Conservation (phyloP, 306 rosid species). For the Vigna trinervia region DNA sequence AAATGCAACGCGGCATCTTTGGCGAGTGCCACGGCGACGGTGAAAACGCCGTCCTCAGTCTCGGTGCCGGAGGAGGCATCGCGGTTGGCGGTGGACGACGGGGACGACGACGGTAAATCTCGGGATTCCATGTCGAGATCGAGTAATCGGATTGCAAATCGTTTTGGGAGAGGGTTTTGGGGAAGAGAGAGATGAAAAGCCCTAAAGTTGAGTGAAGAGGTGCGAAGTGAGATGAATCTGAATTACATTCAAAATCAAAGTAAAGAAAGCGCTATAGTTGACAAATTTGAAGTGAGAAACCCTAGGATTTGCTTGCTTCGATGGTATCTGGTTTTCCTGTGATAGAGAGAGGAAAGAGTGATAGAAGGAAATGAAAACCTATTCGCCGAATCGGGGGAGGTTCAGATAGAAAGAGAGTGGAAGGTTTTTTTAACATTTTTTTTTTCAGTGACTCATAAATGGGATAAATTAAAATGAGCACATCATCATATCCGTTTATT, state of each 20-base stretch:
- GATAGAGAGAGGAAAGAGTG: constrained; percentile 15
- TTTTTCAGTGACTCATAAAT: background rate
- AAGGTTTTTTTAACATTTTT: constrained; percentile 3
- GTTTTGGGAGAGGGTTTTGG: constrained; percentile 43
- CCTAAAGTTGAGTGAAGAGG: constrained; percentile 48
- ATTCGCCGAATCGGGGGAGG: constrained; percentile 52
- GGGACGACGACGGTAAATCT: constrained; percentile 61
- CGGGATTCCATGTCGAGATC: constrained; percentile 86
- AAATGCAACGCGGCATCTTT: constrained; percentile 88
- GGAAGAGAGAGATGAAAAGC: constrained; percentile 45
- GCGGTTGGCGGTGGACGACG: constrained; percentile 61
- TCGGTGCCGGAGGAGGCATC: constrained; percentile 68
- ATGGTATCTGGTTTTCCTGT: constrained; percentile 45
- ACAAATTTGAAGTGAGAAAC: constrained; percentile 43
- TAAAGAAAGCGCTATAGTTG: constrained; percentile 9
- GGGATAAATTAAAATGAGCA: background rate
- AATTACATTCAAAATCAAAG: constrained; percentile 51
- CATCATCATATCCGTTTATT: background rate
- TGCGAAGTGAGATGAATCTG: constrained; percentile 38
- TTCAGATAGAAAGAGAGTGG: constrained; percentile 53
- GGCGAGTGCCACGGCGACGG: constrained; percentile 64
- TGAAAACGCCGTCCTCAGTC: constrained; percentile 64
- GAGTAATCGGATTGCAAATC: constrained; percentile 56
- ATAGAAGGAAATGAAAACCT: constrained; percentile 42
- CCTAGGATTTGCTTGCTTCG: constrained; percentile 42